A percentile compares a stretch with the other conserved stretches of the same genome.
Conservation (phyloP, 352 stramenopile genomes). For the Globisporangium paddicum region DNA sequence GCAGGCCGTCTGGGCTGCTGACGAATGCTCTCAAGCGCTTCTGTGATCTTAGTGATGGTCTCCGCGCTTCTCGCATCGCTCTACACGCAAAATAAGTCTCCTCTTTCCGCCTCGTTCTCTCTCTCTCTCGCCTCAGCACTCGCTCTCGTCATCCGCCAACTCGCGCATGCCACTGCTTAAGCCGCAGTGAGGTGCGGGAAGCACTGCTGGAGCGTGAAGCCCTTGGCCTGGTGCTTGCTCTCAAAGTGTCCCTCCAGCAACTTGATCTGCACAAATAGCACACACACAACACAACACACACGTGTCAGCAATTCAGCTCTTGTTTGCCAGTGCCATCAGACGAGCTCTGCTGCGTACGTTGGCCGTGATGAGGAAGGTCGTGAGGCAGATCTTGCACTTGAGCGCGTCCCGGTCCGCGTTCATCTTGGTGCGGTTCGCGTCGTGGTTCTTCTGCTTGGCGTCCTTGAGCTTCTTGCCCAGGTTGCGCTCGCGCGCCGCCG, state of each 20-base stretch:
- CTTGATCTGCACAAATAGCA: slow-evolving; percentile 23
- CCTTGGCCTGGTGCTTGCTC: slow-evolving; percentile 69
- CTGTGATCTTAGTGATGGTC: too few species aligned
- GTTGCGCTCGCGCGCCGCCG: slow-evolving; percentile 76
- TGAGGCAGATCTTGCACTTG: slow-evolving; percentile 89
- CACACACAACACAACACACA: neutral
- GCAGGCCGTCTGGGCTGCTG: too few species aligned
- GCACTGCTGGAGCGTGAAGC: slow-evolving; percentile 64
- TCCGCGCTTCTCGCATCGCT: too few species aligned
- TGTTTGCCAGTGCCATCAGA: too few species aligned
- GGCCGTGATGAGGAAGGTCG: slow-evolving; percentile 82
- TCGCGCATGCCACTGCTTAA: neutral
- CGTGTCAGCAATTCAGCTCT: neutral
- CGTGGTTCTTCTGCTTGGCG: slow-evolving; percentile 72
- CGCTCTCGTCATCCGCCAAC: neutral
- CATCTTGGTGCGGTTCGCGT: slow-evolving; percentile 82
- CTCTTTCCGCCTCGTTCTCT: neutral
- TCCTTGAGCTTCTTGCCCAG: slow-evolving; percentile 87
- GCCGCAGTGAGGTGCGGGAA: slow-evolving; percentile 36
- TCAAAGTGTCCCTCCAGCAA: slow-evolving; percentile 73
- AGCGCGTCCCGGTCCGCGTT: slow-evolving; percentile 61
- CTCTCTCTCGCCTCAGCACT: neutral
- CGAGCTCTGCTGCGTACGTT: slow-evolving; percentile 43
- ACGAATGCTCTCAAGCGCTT: too few species aligned
- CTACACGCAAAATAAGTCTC: slow-evolving; percentile 1